Evolutionary conservation across 108 stramenopile species (phyloP), one percentile per base, ranked within the genome.

Genomic region (Epithemia pelagica): DNA sequence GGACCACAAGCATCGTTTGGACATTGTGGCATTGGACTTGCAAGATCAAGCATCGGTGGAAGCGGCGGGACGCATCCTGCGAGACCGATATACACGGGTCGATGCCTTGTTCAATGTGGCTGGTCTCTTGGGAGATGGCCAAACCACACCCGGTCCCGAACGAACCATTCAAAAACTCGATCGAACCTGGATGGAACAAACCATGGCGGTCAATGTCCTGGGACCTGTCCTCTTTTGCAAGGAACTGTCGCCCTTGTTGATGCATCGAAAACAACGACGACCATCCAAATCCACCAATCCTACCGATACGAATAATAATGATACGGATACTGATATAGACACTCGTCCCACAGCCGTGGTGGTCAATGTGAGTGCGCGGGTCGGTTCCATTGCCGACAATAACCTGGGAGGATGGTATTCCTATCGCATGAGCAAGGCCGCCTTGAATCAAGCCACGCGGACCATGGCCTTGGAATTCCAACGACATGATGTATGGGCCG

Each of bases 361-460:
- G 59, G 90, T 78, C 25, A 95, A 89, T 71, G 56, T 95, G 3
- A 87, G 87, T 66, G 96, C 96, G 0, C 82, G 95, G 26, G 95
- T 96, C 2, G 96, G 95, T 22, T 90, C 89, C 37, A 95, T 96
- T 28, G 77, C 82, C 0, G 96, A 97, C 67, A 96, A 96, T 78
- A 59, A 68, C 26, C 61, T 95, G 26, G 96, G 96, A 15, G 95
- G 94, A 29, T 97, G 96, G 96, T 94, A 96, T 76, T 71, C 75
- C 30, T 97, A 97, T 67, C 84, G 96, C 54, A 76, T 89, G 58
- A 86, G 87, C 54, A 97, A 97, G 71, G 56, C 91, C 10, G 95
- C 94, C 0, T 78, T 95, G 76, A 97, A 97, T 75, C 83, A 86
- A 72, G 79, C 80, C 5, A 95, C 89, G 18, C 68, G 86, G 62